Conservation (phyloP, 352 stramenopile genomes). For the Pythium catenulatum region DNA sequence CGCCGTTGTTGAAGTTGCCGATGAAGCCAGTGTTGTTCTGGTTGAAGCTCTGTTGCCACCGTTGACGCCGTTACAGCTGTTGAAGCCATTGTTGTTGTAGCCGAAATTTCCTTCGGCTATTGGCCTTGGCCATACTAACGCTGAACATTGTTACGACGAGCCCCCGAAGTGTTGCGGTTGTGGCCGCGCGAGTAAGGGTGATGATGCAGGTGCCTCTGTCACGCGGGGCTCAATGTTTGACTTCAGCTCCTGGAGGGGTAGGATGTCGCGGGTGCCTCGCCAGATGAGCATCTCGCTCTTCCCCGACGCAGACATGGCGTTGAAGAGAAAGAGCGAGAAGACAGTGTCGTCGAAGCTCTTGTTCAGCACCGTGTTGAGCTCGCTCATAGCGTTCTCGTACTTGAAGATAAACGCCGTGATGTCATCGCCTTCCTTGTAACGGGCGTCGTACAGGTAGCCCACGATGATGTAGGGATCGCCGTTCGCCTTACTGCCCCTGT, state of each 20-base stretch:
- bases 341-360: not conserved
- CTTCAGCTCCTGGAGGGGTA: conserved; percentile 2
- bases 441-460: conserved; percentile 8
- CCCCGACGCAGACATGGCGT: conserved; percentile 7
- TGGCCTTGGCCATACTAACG: no score
- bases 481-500: conserved; percentile 17
- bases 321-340: conserved; percentile 6
- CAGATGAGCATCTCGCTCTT: conserved; percentile 12
- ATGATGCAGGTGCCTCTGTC: not conserved
- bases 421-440: conserved; percentile 13
- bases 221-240: not conserved
- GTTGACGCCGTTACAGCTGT: not conserved
- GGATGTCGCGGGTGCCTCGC: not conserved
- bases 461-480: conserved; percentile 29
- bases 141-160: no score
- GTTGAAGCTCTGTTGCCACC: not conserved
- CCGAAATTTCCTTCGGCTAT: no score
- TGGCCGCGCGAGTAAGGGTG: not conserved
- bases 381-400: conserved; percentile 24
- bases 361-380: conserved; percentile 9
- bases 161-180: no score
- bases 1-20: not conserved
- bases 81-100: conserved; percentile 7
- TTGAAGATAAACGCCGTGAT: conserved; percentile 30
- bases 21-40: not conserved